phyloP scores from a whole-genome alignment of 768 basidiomycete species.

The Russula foetens region DNA sequence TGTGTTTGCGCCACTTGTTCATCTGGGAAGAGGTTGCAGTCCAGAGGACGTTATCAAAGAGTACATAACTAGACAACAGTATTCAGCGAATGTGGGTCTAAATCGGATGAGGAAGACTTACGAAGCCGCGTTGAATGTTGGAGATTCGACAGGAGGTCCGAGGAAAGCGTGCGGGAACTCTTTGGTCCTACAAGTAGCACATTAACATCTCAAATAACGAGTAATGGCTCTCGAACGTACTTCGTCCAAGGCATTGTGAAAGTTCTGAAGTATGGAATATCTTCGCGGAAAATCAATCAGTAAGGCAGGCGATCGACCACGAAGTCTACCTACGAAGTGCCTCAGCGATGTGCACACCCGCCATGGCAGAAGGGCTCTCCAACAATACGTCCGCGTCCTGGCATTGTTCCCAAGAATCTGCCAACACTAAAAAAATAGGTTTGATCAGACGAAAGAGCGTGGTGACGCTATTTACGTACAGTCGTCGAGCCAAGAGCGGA shows the following conservation, averaged over 20 bases:
- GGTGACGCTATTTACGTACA: slow-evolving; percentile 29
- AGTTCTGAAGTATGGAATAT: slow-evolving; percentile 58
- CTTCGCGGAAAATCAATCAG: slow-evolving; percentile 21
- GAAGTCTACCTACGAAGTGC: slow-evolving; percentile 38
- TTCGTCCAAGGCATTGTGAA: slow-evolving; percentile 60
- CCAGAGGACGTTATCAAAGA: slow-evolving; percentile 65
- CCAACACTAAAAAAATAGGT: slow-evolving; percentile 34
- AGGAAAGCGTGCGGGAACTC: slow-evolving; percentile 62
- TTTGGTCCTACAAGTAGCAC: slow-evolving; percentile 32
- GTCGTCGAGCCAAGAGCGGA: slow-evolving; percentile 58
- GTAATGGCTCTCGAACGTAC: slow-evolving; percentile 23
- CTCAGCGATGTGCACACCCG: slow-evolving; percentile 67
- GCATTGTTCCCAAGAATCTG: slow-evolving; percentile 55
- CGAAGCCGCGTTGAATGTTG: slow-evolving; percentile 53
- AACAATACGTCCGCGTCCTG: slow-evolving; percentile 57
- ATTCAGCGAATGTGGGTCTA: not conserved
- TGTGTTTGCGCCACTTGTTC: slow-evolving; percentile 53
- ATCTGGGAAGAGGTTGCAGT: slow-evolving; percentile 55
- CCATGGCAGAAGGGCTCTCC: slow-evolving; percentile 62
- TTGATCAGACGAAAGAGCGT: not conserved
- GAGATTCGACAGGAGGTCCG: slow-evolving; percentile 53
- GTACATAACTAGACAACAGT: slow-evolving; percentile 36
- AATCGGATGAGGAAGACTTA: slow-evolving; percentile 25
- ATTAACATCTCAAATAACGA: not conserved
- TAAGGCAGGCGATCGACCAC: not conserved